Evolutionary conservation across 1,139 yeast species (phyloP).

Genomic region (Taiozyma onychis): DNA sequence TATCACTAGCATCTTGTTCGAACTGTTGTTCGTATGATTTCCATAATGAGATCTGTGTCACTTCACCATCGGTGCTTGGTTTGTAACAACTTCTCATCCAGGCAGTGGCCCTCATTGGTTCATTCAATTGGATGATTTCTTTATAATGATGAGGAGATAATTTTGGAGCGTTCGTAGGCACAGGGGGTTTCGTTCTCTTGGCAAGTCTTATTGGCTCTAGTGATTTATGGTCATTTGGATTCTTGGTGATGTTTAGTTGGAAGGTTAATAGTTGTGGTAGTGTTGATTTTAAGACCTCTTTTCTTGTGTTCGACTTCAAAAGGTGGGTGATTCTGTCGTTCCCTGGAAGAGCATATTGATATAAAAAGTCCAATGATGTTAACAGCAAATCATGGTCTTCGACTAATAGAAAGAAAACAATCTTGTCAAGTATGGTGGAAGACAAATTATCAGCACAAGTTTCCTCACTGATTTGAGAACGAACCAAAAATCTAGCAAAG

Average conservation of each 20-base stretch:
- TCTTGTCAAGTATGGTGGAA: constrained; percentile 34
- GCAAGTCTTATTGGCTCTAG: constrained; percentile 28
- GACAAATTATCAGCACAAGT: constrained; percentile 40
- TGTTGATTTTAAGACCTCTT: constrained; percentile 46
- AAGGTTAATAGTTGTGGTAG: constrained; percentile 60
- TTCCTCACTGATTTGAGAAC: constrained; percentile 37
- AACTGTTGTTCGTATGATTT: constrained; percentile 89
- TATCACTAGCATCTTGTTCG: constrained; percentile 41
- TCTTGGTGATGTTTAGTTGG: constrained; percentile 32
- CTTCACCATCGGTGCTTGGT: constrained; percentile 72
- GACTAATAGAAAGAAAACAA: constrained; percentile 39
- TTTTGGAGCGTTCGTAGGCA: constrained; percentile 56
- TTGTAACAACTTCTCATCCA: constrained; percentile 95
- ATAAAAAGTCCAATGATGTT: constrained; percentile 60
- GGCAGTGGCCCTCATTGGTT: constrained; percentile 87
- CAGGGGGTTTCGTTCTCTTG: constrained; percentile 39
- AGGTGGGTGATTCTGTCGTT: constrained; percentile 32
- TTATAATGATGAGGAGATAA: constrained; percentile 55
- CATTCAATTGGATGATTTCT: constrained; percentile 61
- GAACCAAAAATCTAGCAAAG: constrained; percentile 42
- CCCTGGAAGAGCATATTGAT: constrained; percentile 56
- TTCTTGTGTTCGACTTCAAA: constrained; percentile 34
- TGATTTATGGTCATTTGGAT: constrained; percentile 32
- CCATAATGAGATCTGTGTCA: constrained; percentile 95
- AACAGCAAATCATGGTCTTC: constrained; percentile 58